These are phyloP conservation scores for Aspergillus taichungensis DNA, from an alignment of 495 filamentous ascomycete species.

Conservation along the genomic window DNA sequence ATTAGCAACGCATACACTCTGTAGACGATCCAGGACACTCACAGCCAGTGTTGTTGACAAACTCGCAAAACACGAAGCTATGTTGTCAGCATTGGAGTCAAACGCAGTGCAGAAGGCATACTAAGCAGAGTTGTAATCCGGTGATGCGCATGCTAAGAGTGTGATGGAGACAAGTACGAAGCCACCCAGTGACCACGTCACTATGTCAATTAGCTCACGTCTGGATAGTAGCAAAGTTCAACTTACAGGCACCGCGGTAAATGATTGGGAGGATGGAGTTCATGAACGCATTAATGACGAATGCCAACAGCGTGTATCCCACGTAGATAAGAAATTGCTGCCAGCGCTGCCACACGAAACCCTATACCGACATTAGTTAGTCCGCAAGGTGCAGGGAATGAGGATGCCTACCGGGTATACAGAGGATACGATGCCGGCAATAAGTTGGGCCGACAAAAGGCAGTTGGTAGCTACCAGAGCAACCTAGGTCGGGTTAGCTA, in stretches of 20 bases:
- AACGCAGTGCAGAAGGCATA: slow-evolving; percentile 31
- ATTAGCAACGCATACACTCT: slow-evolving; percentile 8
- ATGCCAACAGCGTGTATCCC: slow-evolving; percentile 48
- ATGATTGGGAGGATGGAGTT: slow-evolving; percentile 57
- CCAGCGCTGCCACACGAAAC: slow-evolving; percentile 49
- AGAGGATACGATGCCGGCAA: slow-evolving; percentile 46
- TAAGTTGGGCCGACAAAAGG: slow-evolving; percentile 46
- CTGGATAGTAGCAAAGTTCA: background rate
- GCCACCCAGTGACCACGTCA: slow-evolving; percentile 22
- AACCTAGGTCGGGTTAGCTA: slow-evolving; percentile 37
- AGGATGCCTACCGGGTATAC: slow-evolving; percentile 30
- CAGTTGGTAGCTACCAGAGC: slow-evolving; percentile 36
- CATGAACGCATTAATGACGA: slow-evolving; percentile 57
- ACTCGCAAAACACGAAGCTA: slow-evolving; percentile 49
- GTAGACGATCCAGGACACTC: background rate
- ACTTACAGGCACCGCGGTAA: slow-evolving; percentile 37
- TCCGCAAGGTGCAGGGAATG: too few species aligned
- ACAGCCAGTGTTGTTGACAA: slow-evolving; percentile 49
- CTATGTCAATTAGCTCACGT: too few species aligned
- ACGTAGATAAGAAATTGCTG: slow-evolving; percentile 68
- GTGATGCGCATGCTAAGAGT: slow-evolving; percentile 50
- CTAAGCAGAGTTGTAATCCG: slow-evolving; percentile 47
- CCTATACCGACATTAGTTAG: slow-evolving; percentile 9
- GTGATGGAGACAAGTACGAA: slow-evolving; percentile 59
- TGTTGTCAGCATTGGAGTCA: background rate